A percentile compares a stretch with the other conserved stretches of the same genome.
These are phyloP conservation scores for Podospora pseudocomata DNA, from an alignment of 495 filamentous ascomycete species.

Conservation along the genomic window DNA sequence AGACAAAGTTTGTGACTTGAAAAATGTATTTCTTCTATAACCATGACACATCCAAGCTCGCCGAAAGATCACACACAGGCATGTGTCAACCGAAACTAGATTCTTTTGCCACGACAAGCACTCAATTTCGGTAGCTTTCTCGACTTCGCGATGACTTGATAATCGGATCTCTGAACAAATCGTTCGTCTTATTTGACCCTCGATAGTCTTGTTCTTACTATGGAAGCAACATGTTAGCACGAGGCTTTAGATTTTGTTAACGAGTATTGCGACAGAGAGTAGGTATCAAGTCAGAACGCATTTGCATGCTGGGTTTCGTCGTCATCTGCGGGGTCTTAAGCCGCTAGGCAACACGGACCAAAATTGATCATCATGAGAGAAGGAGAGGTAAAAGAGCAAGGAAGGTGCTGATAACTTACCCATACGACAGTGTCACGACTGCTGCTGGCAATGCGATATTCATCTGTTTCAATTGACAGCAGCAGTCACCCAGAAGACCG, in stretches of 20 bases:
- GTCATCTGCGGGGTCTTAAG: constrained; percentile 92
- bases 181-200: neutral
- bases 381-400: constrained; percentile 1
- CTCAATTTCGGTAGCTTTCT: neutral
- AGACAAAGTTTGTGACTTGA: too few relatives aligned
- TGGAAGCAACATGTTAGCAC: constrained; percentile 11
- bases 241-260: constrained; percentile 1
- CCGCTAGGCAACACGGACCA: constrained; percentile 99
- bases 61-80: neutral
- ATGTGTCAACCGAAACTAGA: neutral
- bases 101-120: neutral
- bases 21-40: too few relatives aligned
- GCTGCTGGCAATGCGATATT: neutral
- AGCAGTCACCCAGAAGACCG: neutral
- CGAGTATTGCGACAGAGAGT: neutral
- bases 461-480: neutral
- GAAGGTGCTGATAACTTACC: neutral
- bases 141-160: neutral
- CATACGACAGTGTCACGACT: neutral
- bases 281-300: constrained; percentile 68
- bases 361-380: constrained; percentile 77
- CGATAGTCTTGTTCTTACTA: neutral
- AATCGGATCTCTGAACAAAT: neutral
- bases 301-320: constrained; percentile 68
- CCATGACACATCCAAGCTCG: too few relatives aligned